Base-by-base conservation (phyloP, 106 monocot species). In the Alisma plantagoaquatica region DNA sequence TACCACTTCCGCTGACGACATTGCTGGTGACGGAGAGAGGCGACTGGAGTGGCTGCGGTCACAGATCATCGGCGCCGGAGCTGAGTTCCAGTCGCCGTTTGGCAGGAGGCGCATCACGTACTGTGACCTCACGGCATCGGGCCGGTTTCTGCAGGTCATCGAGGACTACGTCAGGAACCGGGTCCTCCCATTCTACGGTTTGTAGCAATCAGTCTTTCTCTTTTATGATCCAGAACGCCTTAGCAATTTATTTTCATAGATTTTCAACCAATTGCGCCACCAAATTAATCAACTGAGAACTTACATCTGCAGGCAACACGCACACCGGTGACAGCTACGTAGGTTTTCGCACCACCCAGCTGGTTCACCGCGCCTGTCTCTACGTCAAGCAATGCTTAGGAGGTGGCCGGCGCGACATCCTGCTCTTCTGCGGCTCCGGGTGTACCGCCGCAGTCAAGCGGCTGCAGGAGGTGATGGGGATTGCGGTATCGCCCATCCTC, bases 371-470 rank as follows among this genome's bases (percentile, higher is more conserved):
- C 20, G 68, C 84, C 6, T 45, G 47, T 51, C 31, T 30, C 12
- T 84, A 75, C 69, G 43, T 84, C n/a, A 79, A 84, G 51, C 55
- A 35, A 10, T 64, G 76, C 65, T 57, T 70, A 59, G 73, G 76
- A 0, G 61, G 76, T 4, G 73, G 79, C 1, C 50, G 66, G 3
- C 21, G 38, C 17, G 79, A 80, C 58, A 54, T 51, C 31, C 76
- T 85, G 53, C 53, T 85, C 69, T 85, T 85, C 73, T 79, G 79
- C 55, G 85, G 85, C 42, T 51, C 79, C 27, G 85, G 85, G 27
- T 63, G 59, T 24, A 80, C 86, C 10, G 73, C 67, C 9, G 76
- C 86, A 1, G 77, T 86, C 70, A 86, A 86, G 45, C 86, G 80
- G 15, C 77, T 86, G 1, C 86, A 86, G 43, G 80, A 86, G 50